phyloP scores from a whole-genome alignment of 768 basidiomycete genomes.

The Lactifluus pinguis region DNA sequence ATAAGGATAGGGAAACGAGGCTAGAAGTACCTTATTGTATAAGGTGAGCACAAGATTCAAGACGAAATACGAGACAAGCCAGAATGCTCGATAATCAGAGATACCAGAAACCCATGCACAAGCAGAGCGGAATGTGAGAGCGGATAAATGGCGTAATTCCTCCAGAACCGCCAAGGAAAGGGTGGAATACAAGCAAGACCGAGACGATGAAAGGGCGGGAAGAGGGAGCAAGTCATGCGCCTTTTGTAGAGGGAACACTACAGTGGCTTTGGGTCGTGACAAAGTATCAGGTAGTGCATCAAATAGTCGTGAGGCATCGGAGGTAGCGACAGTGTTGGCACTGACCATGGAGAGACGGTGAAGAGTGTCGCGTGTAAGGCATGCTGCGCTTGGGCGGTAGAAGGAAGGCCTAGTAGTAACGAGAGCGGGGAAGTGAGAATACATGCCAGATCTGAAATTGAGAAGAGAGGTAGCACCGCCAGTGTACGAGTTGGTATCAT shows the following conservation, averaged over 20 bases:
- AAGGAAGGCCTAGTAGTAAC: not conserved
- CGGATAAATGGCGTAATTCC: not conserved
- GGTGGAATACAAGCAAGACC: not conserved
- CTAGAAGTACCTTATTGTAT: constrained; percentile 91
- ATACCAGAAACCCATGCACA: not conserved
- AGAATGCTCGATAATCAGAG: constrained; percentile 29
- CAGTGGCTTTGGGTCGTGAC: not conserved
- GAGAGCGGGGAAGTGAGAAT: not conserved
- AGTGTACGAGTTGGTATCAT: too few relatives aligned
- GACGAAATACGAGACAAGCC: constrained; percentile 77
- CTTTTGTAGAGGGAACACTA: not conserved
- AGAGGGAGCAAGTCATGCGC: constrained; percentile 7
- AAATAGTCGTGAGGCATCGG: not conserved
- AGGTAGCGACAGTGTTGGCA: not conserved
- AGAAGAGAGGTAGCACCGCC: not conserved
- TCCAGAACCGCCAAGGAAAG: not conserved
- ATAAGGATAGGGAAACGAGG: constrained; percentile 92
- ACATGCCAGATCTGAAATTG: not conserved
- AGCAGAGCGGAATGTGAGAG: not conserved
- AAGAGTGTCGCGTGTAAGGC: not conserved
- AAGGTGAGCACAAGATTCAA: constrained; percentile 90
- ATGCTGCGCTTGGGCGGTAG: not conserved
- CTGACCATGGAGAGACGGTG: not conserved
- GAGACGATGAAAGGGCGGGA: constrained; percentile 7
- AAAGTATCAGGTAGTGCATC: not conserved